Evolutionary conservation across 345 rosid genomes (phyloP).

Genomic region (Eucalyptus microcorys): DNA sequence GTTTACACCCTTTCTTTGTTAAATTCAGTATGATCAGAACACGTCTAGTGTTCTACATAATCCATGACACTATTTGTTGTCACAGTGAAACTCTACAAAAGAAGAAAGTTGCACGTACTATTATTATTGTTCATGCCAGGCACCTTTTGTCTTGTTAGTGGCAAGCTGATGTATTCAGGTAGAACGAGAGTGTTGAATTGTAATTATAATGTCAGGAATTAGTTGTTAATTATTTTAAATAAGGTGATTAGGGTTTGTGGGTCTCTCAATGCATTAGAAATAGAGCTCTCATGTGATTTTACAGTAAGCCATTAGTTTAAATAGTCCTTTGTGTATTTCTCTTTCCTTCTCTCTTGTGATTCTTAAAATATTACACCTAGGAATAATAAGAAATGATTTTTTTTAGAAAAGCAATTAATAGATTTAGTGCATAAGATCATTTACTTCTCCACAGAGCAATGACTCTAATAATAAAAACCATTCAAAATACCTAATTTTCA

Average conservation of each 20-base stretch:
- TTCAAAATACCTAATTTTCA: neutral
- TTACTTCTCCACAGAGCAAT: neutral
- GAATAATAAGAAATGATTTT: neutral
- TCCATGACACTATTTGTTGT: neutral
- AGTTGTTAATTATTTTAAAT: neutral
- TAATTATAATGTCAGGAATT: neutral
- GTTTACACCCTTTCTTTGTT: neutral
- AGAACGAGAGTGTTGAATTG: neutral
- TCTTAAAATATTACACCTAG: neutral
- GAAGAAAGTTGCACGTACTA: neutral
- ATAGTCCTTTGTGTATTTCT: neutral
- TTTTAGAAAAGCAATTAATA: neutral
- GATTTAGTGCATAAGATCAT: neutral
- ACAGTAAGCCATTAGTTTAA: neutral
- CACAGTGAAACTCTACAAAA: neutral
- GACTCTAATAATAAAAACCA: neutral
- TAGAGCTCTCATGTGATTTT: neutral
- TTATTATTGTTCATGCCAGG: neutral
- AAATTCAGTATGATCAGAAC: neutral
- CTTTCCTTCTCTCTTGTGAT: neutral
- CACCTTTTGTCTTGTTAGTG: neutral
- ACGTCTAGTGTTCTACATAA: neutral
- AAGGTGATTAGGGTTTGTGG: neutral
- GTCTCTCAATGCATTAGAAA: neutral
- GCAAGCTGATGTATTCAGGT: neutral